phyloP scores from a whole-genome alignment of 345 rosid species.

The Geranium rotundifolium region DNA sequence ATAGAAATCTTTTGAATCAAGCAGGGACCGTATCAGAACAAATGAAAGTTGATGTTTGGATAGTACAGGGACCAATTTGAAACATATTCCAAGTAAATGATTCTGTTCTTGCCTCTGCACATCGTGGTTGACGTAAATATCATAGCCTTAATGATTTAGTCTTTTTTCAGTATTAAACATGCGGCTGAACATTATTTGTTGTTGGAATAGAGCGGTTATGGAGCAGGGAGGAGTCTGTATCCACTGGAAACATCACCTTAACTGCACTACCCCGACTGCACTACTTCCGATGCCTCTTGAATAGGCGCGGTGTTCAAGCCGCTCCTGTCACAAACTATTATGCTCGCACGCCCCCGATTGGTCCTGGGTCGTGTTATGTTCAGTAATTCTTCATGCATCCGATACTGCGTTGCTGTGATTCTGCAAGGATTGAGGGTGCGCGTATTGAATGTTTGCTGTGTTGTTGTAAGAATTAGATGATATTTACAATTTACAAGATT shows the following conservation, averaged over 20 bases:
- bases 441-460: background rate
- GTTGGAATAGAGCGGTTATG: conserved; percentile 54
- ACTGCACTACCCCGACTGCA: conserved; percentile 62
- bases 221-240: conserved; percentile 56
- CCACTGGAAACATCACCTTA: conserved; percentile 30
- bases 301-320: conserved; percentile 66
- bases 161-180: no score
- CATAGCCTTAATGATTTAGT: no score
- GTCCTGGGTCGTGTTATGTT: conserved; percentile 75
- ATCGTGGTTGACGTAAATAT: no score
- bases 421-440: background rate
- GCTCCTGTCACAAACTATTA: conserved; percentile 57
- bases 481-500: no score
- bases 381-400: conserved; percentile 26
- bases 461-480: no score
- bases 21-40: no score
- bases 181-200: background rate
- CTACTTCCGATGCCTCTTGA: conserved; percentile 84
- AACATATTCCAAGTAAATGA: no score
- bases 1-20: no score
- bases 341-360: conserved; percentile 53
- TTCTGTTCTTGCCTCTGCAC: no score
- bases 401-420: conserved; percentile 7
- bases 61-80: no score
- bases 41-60: no score